Base-by-base conservation (phyloP, 768 basidiomycete species). In the Pluteus cervinus region DNA sequence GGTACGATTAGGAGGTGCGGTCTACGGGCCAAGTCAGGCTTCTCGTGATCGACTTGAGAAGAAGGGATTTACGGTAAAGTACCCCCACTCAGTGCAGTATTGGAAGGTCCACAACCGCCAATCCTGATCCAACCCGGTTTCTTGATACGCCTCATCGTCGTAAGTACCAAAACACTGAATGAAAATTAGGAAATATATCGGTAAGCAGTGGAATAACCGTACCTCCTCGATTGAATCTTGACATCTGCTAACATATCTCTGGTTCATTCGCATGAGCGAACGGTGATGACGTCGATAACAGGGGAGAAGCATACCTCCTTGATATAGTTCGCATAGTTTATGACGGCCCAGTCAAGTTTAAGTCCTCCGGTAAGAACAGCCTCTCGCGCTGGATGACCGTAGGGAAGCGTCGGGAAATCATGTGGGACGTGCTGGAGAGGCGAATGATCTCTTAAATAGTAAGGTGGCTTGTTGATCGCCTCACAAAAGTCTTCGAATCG, bases 81-180 rank as follows among this genome's bases (percentile, higher is more conserved):
- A 99, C 2, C 92, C 94, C 94, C 94, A 97, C 51, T 94, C 76
- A 0, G 88, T 91, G 65, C 90, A 92, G 36, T 90, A 86, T 61
- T 89, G 92, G 71, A 90, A 94, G 4, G 68, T 47, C 93, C 93
- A 97, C 9, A 82, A 61, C 28, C 89, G 72, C 93, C 93, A 97
- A 4, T 70, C 72, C 49, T 88, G 75, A 40, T 76, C 68, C 6
- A 90, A 56, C 8, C 71, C 73, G 1, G 71, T 77, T 9, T 69
- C 65, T 45, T 70, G 68, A 58, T 75, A 94, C 47, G 78, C 66
- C 4, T 65, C 50, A 46, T 83, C 83, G 41, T 93, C 65, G 44
- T 69, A 81, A 0, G 89, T 86, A 4, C 91, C 90, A 50, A 93
- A 96, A 60, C 93, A 97, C 79, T 91, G 44, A 33, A 24, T 24